Base-by-base conservation (phyloP, 2,329 filamentous ascomycete species). In the Aspergillus sp. region DNA sequence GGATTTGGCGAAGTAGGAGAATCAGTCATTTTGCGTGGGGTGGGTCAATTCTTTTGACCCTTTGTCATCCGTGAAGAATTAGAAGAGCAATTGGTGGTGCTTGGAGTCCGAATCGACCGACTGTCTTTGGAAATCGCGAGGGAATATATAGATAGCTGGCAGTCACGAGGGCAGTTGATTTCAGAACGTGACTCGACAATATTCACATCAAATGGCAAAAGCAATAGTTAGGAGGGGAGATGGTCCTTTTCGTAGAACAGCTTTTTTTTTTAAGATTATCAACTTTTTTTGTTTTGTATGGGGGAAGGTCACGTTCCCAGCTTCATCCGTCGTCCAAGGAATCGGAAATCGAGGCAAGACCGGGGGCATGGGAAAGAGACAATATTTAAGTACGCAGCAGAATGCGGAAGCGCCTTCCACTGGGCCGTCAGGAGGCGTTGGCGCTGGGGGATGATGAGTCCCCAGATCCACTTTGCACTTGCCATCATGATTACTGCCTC, bases 341-440 rank as follows among this genome's bases (percentile, higher is more conserved):
- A 61, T 57, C 61, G 55, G 58, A 62, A 65, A 61, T 58, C 55
- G 55, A 64, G 61, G 54, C 52, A 52, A 64, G 60, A 61, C 52
- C 60, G 63, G 62, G 66, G 60, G 21, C 43, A 50, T 39, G 52
- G 64, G 64, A 68, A 62, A 64, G 49, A 61, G 61, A 58, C 63
- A 65, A 65, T 59, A 64, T 65, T 73, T 73, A 72, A 72, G 66
- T 71, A 37, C 35, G 35, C 35, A 56, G 15, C 17, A 52, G 39
- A 21, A 56, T 43, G 43, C 55, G 52, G 52, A 47, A 51, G 23
- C 31, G 47, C 52, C 51, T 55, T 53, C 49, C 37, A 56, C 35
- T 53, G 19, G 49, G 39, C 50, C 52, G 52, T 53, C 49, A 62
- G 62, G 61, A 64, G 63, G 64, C 55, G 55, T 59, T 59, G 57